These are phyloP conservation scores for Xerocomellus chrysenteron DNA, from an alignment of 768 basidiomycete genomes.

Conservation along the genomic window DNA sequence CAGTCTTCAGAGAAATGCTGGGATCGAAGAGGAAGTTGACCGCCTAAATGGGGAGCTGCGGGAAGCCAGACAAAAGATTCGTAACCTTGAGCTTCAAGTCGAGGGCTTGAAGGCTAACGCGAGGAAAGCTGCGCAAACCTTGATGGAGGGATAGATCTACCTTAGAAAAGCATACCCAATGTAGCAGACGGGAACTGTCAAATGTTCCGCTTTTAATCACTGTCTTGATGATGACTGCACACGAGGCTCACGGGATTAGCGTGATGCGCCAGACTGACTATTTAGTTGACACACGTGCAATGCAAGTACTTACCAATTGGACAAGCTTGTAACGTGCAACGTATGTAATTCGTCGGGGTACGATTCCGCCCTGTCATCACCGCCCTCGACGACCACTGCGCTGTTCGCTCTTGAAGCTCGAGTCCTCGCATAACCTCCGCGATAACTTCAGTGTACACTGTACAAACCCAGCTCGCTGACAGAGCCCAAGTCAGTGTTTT, in stretches of 20 bases:
- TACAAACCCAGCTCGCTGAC: background rate
- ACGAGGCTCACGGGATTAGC: conserved; percentile 1
- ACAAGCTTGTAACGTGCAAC: too few species aligned
- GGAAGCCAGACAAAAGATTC: conserved; percentile 77
- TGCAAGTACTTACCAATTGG: too few species aligned
- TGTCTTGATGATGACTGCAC: background rate
- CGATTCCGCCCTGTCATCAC: background rate
- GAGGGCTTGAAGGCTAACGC: conserved; percentile 75
- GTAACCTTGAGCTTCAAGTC: conserved; percentile 80
- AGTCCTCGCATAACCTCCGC: background rate
- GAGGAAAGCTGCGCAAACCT: conserved; percentile 66
- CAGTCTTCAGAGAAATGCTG: conserved; percentile 15
- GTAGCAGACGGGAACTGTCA: background rate
- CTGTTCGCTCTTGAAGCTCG: background rate
- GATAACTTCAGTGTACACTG: background rate
- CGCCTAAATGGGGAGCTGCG: conserved; percentile 65
- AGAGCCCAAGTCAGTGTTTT: conserved; percentile 10
- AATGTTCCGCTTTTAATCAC: background rate
- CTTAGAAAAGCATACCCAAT: conserved; percentile 1
- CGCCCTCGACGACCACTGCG: background rate
- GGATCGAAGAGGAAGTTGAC: conserved; percentile 56
- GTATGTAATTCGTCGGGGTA: too few species aligned
- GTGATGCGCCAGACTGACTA: too few species aligned
- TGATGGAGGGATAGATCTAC: conserved; percentile 35
- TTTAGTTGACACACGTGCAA: conserved; percentile 16